Evolutionary conservation across 805 yeast genomes (phyloP), one percentile per base, ranked within the genome.

Genomic region (Sugiyamaella chiloensis): DNA sequence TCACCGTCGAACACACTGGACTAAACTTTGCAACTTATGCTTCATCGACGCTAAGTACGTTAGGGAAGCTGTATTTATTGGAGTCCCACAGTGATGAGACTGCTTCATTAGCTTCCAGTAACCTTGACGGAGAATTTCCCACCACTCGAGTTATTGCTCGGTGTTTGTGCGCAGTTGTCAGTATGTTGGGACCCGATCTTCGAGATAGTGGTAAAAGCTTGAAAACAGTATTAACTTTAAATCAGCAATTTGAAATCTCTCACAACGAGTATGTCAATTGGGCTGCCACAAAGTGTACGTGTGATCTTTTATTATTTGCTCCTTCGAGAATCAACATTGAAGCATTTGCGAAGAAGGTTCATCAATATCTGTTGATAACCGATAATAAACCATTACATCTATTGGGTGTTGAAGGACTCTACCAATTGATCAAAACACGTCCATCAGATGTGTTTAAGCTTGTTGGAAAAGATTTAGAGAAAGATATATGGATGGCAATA

Each of bases 401-500:
- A 16, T 65, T 73, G 2, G 79, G 83, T 1, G 73, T 80, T 44
- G 74, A 70, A 27, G 75, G 85, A n/a, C 69, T 82, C 46, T 73
- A 71, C 24, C 86, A 84, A 56, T 57, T 85, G 24, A 68, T 80
- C 27, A 79, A 79, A 52, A 71, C 80, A 0, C 76, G 79, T 1
- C 74, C 76, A n/a, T 67, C 70, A 14, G 60, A 68, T 17, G 59
- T 75, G 1, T 71, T 83, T 47, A 60, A 67, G 2, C 47, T 61
- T 7, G 58, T 67, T 1, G 68, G 67, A 1, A 62, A 67, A 11
- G 73, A 72, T 1, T 60, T 81, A 5, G 80, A 80, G 34, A 73
- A 69, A 36, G 67, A 77, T 23, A 65, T 83, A 5, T 87, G 93
- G 93, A 68, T 79, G 6, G 78, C 71, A 29, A 74, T 69, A 52